A percentile compares a stretch with the other conserved stretches of the same genome.
Evolutionary conservation across 169 alveolate genomes (phyloP).

Genomic region (Theileria annulata): DNA sequence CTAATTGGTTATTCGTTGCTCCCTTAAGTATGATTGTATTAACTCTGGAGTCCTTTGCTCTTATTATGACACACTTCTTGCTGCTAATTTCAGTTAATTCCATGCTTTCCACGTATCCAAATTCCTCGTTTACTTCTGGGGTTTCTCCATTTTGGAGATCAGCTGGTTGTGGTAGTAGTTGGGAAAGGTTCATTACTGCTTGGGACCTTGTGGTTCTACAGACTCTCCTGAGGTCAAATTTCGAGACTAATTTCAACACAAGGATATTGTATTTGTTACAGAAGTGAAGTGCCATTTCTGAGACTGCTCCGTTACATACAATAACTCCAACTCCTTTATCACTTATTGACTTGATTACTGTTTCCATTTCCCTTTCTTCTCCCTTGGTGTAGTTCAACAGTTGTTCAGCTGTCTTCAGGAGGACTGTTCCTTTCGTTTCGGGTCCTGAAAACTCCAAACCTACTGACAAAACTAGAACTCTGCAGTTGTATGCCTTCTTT

Average conservation of each 20-base stretch:
- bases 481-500: constrained; percentile 88
- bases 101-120: constrained; percentile 91
- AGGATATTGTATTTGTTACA: constrained; percentile 94
- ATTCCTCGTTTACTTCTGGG: constrained; percentile 89
- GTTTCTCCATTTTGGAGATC: not conserved
- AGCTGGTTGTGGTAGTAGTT: not conserved
- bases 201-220: constrained; percentile 94
- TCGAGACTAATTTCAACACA: constrained; percentile 89
- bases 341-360: constrained; percentile 80
- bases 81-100: constrained; percentile 92
- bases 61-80: constrained; percentile 81
- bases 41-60: constrained; percentile 78
- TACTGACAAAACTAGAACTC: constrained; percentile 93
- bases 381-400: constrained; percentile 88
- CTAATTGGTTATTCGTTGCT: constrained; percentile 94
- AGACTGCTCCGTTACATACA: constrained; percentile 93
- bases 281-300: constrained; percentile 95
- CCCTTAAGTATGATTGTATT: constrained; percentile 96
- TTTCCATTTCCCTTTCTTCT: constrained; percentile 89
- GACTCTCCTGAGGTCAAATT: constrained; percentile 93
- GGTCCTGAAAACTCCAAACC: constrained; percentile 95
- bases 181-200: constrained; percentile 90
- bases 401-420: constrained; percentile 96
- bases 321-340: constrained; percentile 91
- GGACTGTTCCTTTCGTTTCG: constrained; percentile 99